Conservation (phyloP, 768 basidiomycete genomes). For the Tylopilus balloui region DNA sequence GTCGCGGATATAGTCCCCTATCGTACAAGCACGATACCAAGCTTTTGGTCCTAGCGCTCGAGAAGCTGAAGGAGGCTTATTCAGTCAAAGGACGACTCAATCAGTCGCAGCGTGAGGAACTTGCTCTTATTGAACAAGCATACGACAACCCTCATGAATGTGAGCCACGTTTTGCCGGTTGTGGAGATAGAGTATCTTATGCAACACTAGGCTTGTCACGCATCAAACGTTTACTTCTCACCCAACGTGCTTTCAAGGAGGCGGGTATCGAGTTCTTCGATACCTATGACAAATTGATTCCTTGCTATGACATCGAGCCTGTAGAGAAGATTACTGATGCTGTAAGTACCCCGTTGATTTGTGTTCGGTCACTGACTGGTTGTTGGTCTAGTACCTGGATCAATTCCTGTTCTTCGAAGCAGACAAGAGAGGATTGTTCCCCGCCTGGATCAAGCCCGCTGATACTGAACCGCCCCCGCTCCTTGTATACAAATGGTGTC, state of each 20-base stretch:
- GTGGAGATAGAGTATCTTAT: constrained; percentile 3
- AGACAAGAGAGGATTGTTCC: constrained; percentile 97
- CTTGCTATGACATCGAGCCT: constrained; percentile 98
- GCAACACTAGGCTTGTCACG: constrained; percentile 68
- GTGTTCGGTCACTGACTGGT: constrained; percentile 9
- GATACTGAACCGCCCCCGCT: constrained; percentile 96
- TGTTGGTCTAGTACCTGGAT: constrained; percentile 68
- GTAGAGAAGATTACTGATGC: constrained; percentile 99
- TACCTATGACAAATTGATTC: constrained; percentile 96
- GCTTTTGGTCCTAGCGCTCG: constrained; percentile 90
- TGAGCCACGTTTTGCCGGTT: constrained; percentile 26
- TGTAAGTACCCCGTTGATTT: constrained; percentile 38
- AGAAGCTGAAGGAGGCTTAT: constrained; percentile 99
- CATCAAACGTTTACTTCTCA: constrained; percentile 94
- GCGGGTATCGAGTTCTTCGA: constrained; percentile 96
- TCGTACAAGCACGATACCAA: constrained; percentile 99
- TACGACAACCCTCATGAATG: constrained; percentile 99
- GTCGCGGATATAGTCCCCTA: constrained; percentile 54
- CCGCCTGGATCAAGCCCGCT: constrained; percentile 98
- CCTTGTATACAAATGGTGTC: constrained; percentile 99
- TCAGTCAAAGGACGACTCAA: constrained; percentile 97
- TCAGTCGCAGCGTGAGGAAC: constrained; percentile 96
- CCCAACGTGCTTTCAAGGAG: constrained; percentile 98
- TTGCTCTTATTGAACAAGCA: constrained; percentile 97
- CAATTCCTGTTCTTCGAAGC: constrained; percentile 99